These are phyloP conservation scores for Begonia fuchsioides DNA, from an alignment of 306 rosid species.

Conservation along the genomic window DNA sequence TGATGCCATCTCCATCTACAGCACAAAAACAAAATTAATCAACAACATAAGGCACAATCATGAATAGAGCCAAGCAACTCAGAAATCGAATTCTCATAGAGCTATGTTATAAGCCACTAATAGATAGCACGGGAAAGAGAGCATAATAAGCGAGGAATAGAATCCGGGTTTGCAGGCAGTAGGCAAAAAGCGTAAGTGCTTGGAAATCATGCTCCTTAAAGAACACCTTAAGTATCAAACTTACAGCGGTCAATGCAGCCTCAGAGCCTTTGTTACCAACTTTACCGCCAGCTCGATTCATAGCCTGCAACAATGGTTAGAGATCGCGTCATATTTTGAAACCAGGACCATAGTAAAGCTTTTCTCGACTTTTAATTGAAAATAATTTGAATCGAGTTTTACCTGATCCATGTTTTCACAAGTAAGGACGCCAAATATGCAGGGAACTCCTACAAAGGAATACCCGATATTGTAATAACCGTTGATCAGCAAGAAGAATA, in stretches of 20 bases:
- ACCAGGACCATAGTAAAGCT: too few species aligned
- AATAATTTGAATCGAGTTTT: slow-evolving; percentile 8
- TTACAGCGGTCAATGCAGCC: slow-evolving; percentile 90
- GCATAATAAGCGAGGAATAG: too few species aligned
- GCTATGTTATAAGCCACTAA: too few species aligned
- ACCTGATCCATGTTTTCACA: slow-evolving; percentile 86
- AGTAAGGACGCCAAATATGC: slow-evolving; percentile 77
- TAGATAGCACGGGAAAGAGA: too few species aligned
- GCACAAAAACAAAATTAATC: slow-evolving; percentile 9
- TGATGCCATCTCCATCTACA: slow-evolving; percentile 95
- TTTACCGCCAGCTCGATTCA: slow-evolving; percentile 93
- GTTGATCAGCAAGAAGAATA: too few species aligned
- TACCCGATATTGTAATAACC: too few species aligned
- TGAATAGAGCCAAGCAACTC: too few species aligned
- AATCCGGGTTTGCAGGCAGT: too few species aligned
- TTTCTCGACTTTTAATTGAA: not conserved
- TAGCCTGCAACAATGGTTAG: slow-evolving; percentile 36
- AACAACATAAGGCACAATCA: not conserved
- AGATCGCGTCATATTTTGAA: slow-evolving; percentile 4
- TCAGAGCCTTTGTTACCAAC: slow-evolving; percentile 94
- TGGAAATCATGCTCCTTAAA: not conserved
- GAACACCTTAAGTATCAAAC: slow-evolving; percentile 17
- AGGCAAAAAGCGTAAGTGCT: too few species aligned
- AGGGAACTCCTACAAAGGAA: slow-evolving; percentile 64
- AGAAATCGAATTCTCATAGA: too few species aligned